phyloP scores from a whole-genome alignment of 176 grass and related monocot species.

The Melocanna baccifera region DNA sequence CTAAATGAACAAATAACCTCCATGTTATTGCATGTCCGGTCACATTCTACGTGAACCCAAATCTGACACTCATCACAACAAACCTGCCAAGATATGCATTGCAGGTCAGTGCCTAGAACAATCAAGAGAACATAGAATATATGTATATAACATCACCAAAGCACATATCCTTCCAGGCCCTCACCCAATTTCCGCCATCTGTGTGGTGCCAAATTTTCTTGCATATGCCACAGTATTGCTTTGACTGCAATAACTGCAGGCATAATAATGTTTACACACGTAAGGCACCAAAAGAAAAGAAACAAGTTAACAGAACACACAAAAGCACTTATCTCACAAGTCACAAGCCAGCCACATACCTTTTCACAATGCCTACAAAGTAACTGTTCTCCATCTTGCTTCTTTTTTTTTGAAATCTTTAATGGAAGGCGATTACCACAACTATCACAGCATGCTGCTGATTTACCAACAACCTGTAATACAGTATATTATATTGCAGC shows the following conservation, averaged over 20 bases:
- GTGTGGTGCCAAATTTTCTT: constrained; percentile 97
- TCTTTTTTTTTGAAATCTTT: constrained; percentile 64
- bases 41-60: constrained; percentile 95
- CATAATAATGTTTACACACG: constrained; percentile 7
- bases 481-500: constrained; percentile 14
- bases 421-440: constrained; percentile 53
- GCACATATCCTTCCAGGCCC: constrained; percentile 7
- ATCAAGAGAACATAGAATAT: constrained; percentile 13
- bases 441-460: constrained; percentile 46
- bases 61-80: constrained; percentile 90
- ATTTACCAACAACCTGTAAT: constrained; percentile 49
- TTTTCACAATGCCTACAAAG: constrained; percentile 74
- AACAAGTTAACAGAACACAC: neutral
- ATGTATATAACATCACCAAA: neutral
- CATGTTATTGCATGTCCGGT: constrained; percentile 53
- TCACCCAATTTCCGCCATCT: constrained; percentile 92
- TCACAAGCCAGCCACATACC: constrained; percentile 18
- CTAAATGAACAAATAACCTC: constrained; percentile 52
- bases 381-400: constrained; percentile 35
- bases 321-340: neutral
- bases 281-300: neutral
- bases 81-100: constrained; percentile 45
- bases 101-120: neutral
- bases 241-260: constrained; percentile 75
- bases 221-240: constrained; percentile 96